Evolutionary conservation across 495 filamentous ascomycete species (phyloP).

Genomic region (Aspergillus saccharolyticus): DNA sequence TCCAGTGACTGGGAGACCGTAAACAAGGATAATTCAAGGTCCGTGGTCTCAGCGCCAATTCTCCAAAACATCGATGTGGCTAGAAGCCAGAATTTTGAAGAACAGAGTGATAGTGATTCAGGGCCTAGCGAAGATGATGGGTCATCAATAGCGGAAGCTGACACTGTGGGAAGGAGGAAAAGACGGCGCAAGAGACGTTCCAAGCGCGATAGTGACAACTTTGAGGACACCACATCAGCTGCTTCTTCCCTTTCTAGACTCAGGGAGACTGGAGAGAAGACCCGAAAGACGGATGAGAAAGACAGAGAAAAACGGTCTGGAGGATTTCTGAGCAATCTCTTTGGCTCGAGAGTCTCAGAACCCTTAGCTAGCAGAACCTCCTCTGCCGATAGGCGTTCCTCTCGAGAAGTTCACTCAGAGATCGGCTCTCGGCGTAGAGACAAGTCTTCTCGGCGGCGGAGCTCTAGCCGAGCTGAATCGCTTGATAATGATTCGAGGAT

Average conservation of each 20-base stretch:
- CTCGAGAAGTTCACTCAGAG: conserved; percentile 39
- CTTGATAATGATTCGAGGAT: conserved; percentile 17
- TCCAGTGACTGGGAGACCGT: conserved; percentile 5
- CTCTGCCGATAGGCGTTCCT: conserved; percentile 29
- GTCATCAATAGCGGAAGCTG: conserved; percentile 9
- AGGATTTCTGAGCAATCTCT: conserved; percentile 35
- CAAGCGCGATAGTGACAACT: conserved; percentile 27
- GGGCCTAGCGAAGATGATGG: conserved; percentile 18
- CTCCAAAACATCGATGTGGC: conserved; percentile 15
- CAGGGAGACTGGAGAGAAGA: conserved; percentile 27
- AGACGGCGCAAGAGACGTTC: conserved; percentile 28
- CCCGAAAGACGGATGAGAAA: conserved; percentile 29
- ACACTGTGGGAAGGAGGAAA: conserved; percentile 21
- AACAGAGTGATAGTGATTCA: conserved; percentile 21
- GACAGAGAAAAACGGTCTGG: conserved; percentile 27
- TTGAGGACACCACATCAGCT: conserved; percentile 33
- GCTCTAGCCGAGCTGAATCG: conserved; percentile 30
- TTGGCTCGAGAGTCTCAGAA: conserved; percentile 35
- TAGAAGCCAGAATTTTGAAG: conserved; percentile 19
- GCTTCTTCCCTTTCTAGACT: conserved; percentile 32
- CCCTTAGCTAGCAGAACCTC: conserved; percentile 29
- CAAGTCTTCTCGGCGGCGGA: conserved; percentile 31
- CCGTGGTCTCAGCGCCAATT: conserved; percentile 25
- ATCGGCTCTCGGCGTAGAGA: conserved; percentile 38
- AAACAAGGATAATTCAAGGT: conserved; percentile 18